Base-by-base conservation (phyloP, 768 basidiomycete genomes). In the Cubamyces sp. region DNA sequence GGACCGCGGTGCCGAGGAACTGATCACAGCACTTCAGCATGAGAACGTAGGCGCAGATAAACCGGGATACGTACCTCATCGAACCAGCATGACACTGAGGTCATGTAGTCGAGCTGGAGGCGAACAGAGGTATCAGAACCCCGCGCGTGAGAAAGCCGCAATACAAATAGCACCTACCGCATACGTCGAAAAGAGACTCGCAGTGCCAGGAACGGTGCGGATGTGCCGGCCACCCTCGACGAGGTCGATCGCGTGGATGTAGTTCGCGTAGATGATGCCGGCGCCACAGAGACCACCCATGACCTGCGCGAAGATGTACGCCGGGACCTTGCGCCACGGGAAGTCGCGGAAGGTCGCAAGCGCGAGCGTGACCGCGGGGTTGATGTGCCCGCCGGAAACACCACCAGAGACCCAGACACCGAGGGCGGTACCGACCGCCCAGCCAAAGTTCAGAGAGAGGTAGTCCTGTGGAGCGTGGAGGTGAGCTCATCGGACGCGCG, bases 241-340 rank as follows among this genome's bases (percentile, higher is more conserved):
- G 47, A 86, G 64, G 66, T 87, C 81, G 68, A 91, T 86, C 18
- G 87, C 87, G 71, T 86, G 84, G 68, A 82, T 81, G 68, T 88
- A 90, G 66, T 86, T 85, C 6, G 78, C 87, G 64, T 88, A 90
- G 34, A 84, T 72, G 43, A 86, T 69, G 1, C 80, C 81, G 15
- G 82, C 82, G 18, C 87, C 89, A 47, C 81, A 77, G 37, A 87
- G 66, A 5, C 75, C 87, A 21, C 88, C 89, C 51, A 90, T 70
- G 19, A 87, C 60, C 70, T 91, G 89, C 0, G 86, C 82, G 51
- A 84, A 68, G 48, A 89, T 82, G 70, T 86, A 92, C 21, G 67
- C 79, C 0, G 92, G 92, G 0, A 92, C 92, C 71, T 93, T 93
- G 66, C 79, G 81, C 87, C 89, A 89, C 0, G 92, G 90, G 74